Evolutionary conservation across 2,329 filamentous ascomycete species (phyloP), one percentile per base, ranked within the genome.

Genomic region (Beauveria pseudobassiana): DNA sequence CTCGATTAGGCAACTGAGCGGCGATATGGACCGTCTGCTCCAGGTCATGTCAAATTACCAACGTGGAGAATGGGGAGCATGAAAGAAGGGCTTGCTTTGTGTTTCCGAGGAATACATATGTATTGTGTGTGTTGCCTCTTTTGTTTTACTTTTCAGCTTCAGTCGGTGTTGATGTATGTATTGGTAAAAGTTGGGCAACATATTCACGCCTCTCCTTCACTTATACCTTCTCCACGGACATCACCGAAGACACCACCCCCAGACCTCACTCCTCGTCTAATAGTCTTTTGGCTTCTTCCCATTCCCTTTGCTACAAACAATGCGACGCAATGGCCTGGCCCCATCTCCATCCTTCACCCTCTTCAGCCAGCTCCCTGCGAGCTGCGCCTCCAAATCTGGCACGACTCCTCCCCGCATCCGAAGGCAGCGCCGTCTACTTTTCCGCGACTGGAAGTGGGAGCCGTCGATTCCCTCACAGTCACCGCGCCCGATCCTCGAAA

Each of bases 381-480:
- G 22, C 55, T 58, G 6, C 55, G 55, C 28, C 55, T 58, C 3
- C 16, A 49, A 20, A 58, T 58, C 55, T 58, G 55, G 55, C 16
- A 58, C 8, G 43, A 58, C 30, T n/a, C 55, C 45, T 58, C 43
- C 55, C 55, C 42, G 43, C 26, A 5, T 4, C 28, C 45, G 30
- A 58, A 26, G 22, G 28, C 45, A 40, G 30, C 42, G 55, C 55
- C 55, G 55, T 58, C 55, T 58, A 50, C 43, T 58, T 58, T 58
- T 50, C 45, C 55, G 55, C 55, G 55, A 58, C 55, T 58, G 45
- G 55, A 49, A 42, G 30, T 50, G 55, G 55, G 46, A 50, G 26
- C 55, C 55, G 12, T 26, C 22, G 14, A 12, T 8, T 12, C 54
- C 26, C n/a, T 18, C 40, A 3, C 3, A 9, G 28, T 30, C 28